phyloP scores from a whole-genome alignment of 441 rosid genomes.

The Brassica balearica region DNA sequence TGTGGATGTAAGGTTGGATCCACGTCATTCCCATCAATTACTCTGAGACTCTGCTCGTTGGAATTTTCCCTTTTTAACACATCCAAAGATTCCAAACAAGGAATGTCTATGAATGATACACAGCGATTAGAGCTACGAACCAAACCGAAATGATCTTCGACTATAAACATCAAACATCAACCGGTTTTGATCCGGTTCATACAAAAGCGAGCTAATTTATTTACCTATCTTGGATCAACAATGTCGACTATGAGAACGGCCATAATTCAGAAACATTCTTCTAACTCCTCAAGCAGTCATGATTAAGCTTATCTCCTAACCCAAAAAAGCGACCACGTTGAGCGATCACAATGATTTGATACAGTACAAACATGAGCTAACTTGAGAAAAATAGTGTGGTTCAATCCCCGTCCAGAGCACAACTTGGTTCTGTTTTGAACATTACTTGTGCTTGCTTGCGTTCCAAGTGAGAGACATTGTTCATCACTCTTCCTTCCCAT shows the following conservation, averaged over 20 bases:
- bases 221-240: conserved; percentile 18
- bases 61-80: not conserved
- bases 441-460: not conserved
- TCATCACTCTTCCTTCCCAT: not conserved
- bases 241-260: conserved; percentile 37
- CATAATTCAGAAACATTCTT: conserved; percentile 62
- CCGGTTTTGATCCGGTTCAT: not conserved
- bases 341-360: not conserved
- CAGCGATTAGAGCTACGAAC: not conserved
- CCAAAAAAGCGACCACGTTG: conserved; percentile 93
- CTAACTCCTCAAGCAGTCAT: conserved; percentile 70
- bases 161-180: not conserved
- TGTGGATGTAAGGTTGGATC: not conserved
- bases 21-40: not conserved
- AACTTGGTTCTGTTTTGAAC: not conserved
- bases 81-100: not conserved
- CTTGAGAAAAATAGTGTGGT: not conserved
- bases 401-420: not conserved
- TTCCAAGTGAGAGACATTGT: not conserved
- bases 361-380: not conserved
- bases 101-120: not conserved
- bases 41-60: not conserved
- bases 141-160: not conserved
- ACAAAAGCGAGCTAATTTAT: not conserved
- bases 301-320: conserved; percentile 93